Evolutionary conservation across 2,329 filamentous ascomycete genomes (phyloP).

Genomic region (Rhynchosporium graminicola): DNA sequence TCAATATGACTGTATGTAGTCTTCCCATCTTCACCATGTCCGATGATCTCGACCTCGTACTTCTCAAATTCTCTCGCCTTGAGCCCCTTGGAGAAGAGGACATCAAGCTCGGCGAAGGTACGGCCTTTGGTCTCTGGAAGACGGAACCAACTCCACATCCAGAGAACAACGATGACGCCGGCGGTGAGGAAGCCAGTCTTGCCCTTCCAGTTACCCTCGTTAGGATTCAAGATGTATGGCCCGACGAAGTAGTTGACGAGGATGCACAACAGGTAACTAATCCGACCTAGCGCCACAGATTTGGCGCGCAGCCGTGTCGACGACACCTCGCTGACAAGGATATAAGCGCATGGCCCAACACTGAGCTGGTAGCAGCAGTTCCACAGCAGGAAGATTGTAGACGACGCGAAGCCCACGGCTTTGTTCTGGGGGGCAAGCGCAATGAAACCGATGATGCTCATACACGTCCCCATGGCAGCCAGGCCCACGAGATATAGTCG

Average conservation of each 20-base stretch:
- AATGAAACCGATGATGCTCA: conserved; percentile 49
- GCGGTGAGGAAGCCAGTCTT: conserved; percentile 46
- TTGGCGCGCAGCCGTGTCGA: conserved; percentile 43
- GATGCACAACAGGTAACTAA: conserved; percentile 38
- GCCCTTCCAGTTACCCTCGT: conserved; percentile 43
- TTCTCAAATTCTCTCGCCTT: no score
- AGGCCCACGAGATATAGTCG: conserved; percentile 49
- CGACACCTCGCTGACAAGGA: conserved; percentile 43
- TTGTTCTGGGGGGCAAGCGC: conserved; percentile 48
- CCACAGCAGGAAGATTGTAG: conserved; percentile 30
- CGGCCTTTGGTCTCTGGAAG: conserved; percentile 45
- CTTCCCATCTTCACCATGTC: no score
- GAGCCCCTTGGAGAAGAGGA: no score
- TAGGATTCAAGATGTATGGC: conserved; percentile 38
- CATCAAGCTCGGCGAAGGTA: no score
- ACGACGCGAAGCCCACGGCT: conserved; percentile 39
- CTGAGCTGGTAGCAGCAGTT: conserved; percentile 42
- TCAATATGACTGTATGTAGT: no score
- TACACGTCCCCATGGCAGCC: conserved; percentile 45
- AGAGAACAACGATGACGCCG: conserved; percentile 41
- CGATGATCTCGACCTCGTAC: no score
- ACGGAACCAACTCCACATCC: conserved; percentile 53
- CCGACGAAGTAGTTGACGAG: conserved; percentile 41
- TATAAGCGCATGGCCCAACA: conserved; percentile 44
- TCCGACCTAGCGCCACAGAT: conserved; percentile 44